Evolutionary conservation across 345 rosid genomes (phyloP).

Genomic region (Camelina laxa): DNA sequence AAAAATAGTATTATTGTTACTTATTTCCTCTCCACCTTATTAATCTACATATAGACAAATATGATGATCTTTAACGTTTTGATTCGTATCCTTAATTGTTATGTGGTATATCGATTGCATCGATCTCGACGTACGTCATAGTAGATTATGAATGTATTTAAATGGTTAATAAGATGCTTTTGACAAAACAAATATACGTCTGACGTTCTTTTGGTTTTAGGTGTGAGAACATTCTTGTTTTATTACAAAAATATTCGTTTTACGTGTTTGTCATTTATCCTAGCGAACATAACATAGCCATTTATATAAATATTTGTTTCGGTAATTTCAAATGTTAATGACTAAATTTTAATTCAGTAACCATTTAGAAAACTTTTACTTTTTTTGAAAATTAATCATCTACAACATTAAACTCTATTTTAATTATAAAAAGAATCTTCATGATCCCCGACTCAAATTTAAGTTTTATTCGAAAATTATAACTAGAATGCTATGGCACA

Average conservation of each 20-base stretch:
- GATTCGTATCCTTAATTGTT: background rate
- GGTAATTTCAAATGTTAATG: background rate
- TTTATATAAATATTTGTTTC: background rate
- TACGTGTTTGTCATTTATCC: background rate
- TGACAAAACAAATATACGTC: background rate
- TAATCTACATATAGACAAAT: too few species aligned
- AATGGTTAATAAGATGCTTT: background rate
- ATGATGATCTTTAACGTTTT: background rate
- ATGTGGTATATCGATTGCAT: background rate
- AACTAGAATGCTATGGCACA: conserved; percentile 15
- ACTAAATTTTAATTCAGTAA: background rate
- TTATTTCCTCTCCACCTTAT: background rate
- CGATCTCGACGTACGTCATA: background rate
- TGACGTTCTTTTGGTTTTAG: background rate
- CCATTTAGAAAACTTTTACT: too few species aligned
- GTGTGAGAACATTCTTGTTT: background rate
- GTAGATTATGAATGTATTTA: background rate
- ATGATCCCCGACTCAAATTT: background rate
- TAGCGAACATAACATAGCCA: background rate
- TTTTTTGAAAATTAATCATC: background rate
- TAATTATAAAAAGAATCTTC: background rate
- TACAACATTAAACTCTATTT: background rate
- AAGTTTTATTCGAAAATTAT: background rate
- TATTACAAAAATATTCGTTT: background rate
- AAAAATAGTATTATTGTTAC: background rate